Base-by-base conservation (phyloP, 768 basidiomycete genomes). In the Mycena pura region DNA sequence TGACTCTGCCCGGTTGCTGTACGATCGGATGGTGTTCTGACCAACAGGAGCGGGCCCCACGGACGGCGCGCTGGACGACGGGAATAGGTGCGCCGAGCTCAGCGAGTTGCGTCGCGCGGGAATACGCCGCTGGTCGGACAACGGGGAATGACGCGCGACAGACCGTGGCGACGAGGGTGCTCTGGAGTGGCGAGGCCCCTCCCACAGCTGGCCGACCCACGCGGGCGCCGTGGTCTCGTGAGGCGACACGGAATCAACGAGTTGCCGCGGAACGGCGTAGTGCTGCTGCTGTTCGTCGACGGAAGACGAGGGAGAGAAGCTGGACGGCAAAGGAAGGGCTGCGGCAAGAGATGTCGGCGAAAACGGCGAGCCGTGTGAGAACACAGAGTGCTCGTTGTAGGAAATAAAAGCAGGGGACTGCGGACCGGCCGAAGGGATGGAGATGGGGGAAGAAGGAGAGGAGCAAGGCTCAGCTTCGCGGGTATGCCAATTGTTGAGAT, bases 191-290 rank as follows among this genome's bases (percentile, higher is more conserved):
- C 55, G 55, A n/a, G 82, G 74, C 6, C 77, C 68, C 54, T 86
- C 84, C 84, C 85, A 92, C 28, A 90, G 76, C 60, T 91, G 87
- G 9, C 85, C 74, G 14, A 86, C 86, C 90, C 90, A 92, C 2
- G 78, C 68, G 1, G 90, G 89, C 5, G 87, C 78, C 29, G 86
- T 81, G 6, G 84, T 84, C 44, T 90, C 87, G 17, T 81, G 78
- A 15, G 89, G 86, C 7, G 88, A 86, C 57, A 87, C 80, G 1
- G 89, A 87, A 25, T 80, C 74, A 11, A 86, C 73, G 38, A 79
- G 77, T 51, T 79, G 81, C 38, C 80, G 75, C 40, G 75, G 75
- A 2, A 72, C 74, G 15, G 66, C 45, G 29, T 47, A 71, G 63
- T 62, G 78, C 70, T 65, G 73, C 62, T 62, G 78, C 70, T 65